These are phyloP conservation scores for Ziziphus jujuba DNA, from an alignment of 306 rosid species.

Conservation along the genomic window DNA sequence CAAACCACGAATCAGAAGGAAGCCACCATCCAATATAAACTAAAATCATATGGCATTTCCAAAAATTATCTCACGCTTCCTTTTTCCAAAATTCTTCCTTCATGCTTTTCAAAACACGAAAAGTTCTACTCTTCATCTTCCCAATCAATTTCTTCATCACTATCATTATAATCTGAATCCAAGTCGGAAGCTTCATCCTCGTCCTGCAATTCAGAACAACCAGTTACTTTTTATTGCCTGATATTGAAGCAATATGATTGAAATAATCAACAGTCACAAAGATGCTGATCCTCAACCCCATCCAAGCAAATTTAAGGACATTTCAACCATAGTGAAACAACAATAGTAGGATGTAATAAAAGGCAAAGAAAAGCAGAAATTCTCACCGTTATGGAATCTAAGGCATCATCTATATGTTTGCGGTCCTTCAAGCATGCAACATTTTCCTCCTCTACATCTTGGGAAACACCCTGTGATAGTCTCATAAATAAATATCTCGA, in stretches of 20 bases:
- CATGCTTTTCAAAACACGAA: background rate
- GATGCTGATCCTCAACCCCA: conserved; percentile 3
- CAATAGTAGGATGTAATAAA: too few relatives aligned
- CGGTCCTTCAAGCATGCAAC: conserved; percentile 36
- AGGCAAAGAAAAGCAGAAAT: background rate
- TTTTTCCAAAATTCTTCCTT: background rate
- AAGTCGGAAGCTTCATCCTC: conserved; percentile 47
- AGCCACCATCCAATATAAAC: background rate
- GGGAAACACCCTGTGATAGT: conserved; percentile 52
- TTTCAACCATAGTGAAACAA: background rate
- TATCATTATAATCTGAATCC: conserved; percentile 21
- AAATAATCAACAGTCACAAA: background rate
- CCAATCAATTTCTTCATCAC: conserved; percentile 22
- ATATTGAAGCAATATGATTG: background rate
- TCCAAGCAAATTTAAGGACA: background rate
- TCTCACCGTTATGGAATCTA: conserved; percentile 54
- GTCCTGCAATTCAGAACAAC: conserved; percentile 44
- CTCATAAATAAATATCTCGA: conserved; percentile 5
- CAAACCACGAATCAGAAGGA: background rate
- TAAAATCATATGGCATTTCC: background rate
- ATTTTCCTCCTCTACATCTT: conserved; percentile 46
- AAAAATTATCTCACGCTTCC: background rate
- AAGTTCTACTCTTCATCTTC: conserved; percentile 19
- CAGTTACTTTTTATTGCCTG: background rate
- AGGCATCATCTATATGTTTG: conserved; percentile 31